phyloP scores from a whole-genome alignment of 2,329 filamentous ascomycete species.

The Sarocladium oryzae region DNA sequence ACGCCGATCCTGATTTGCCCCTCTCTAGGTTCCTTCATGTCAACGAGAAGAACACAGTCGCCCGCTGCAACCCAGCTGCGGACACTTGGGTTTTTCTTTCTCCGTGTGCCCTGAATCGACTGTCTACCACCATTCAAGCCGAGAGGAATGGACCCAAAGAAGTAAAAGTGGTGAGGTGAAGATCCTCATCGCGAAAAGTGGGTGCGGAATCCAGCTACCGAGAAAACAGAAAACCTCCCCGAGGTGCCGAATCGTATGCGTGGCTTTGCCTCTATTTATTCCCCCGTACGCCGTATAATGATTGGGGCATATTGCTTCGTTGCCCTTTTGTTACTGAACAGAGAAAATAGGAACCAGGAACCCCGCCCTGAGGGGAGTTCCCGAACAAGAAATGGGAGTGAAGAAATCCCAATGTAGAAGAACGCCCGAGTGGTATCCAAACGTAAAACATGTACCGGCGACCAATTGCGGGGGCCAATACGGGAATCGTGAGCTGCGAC shows the following conservation, averaged over 20 bases:
- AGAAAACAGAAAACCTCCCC: background rate
- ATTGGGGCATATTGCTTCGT: constrained; percentile 4
- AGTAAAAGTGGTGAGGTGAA: background rate
- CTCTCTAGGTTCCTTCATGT: background rate
- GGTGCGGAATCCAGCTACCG: background rate
- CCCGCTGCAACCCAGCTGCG: too few relatives aligned
- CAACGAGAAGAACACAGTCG: background rate
- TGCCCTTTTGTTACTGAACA: constrained; percentile 1
- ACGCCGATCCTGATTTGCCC: background rate
- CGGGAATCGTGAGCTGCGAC: constrained; percentile 2
- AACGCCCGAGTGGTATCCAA: constrained; percentile 8
- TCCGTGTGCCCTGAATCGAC: background rate
- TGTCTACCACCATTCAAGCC: background rate
- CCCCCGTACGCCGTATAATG: background rate
- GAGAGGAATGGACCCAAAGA: background rate
- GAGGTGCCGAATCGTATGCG: constrained; percentile 4
- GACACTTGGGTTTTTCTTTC: too few relatives aligned
- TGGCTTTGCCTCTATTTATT: background rate
- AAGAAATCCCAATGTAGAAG: background rate
- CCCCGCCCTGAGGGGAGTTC: background rate
- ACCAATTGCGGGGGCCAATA: background rate
- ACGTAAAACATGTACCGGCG: constrained; percentile 7
- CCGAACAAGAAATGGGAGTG: background rate
- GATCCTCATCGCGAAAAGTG: background rate
- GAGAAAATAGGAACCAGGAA: background rate